Conservation (phyloP, 495 filamentous ascomycete species). For the Cetradonia linearis region DNA sequence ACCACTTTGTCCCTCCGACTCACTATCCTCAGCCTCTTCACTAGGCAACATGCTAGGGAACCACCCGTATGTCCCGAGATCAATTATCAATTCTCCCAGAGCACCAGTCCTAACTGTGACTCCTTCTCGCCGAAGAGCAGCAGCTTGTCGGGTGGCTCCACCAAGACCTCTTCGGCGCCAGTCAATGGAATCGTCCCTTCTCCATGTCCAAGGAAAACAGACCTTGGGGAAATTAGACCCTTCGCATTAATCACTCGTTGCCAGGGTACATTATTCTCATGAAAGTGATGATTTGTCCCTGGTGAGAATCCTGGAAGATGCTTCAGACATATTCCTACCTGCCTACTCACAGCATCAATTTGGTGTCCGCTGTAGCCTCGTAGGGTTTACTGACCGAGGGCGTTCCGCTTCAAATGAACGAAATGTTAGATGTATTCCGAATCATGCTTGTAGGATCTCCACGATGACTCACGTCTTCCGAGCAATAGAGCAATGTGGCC, state of each 20-base stretch:
- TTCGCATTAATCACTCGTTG: slow-evolving; percentile 84
- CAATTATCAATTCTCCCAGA: slow-evolving; percentile 62
- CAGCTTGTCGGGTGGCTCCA: slow-evolving; percentile 58
- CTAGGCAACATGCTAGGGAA: slow-evolving; percentile 54
- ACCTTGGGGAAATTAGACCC: slow-evolving; percentile 79
- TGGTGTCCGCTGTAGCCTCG: background rate
- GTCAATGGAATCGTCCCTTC: slow-evolving; percentile 16
- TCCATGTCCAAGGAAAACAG: slow-evolving; percentile 21
- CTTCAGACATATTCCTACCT: slow-evolving; percentile 83
- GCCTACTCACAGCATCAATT: slow-evolving; percentile 36
- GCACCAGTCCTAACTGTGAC: slow-evolving; percentile 52
- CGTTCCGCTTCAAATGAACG: slow-evolving; percentile 28
- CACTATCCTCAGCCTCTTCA: slow-evolving; percentile 31
- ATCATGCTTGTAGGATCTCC: background rate
- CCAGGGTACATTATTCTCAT: slow-evolving; percentile 79
- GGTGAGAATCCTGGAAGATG: slow-evolving; percentile 51
- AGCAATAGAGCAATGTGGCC: slow-evolving; percentile 72
- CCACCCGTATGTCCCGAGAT: slow-evolving; percentile 62
- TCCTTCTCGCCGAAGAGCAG: slow-evolving; percentile 55
- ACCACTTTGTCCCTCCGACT: slow-evolving; percentile 17
- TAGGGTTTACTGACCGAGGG: slow-evolving; percentile 28
- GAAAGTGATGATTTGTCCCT: slow-evolving; percentile 40
- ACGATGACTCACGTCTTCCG: slow-evolving; percentile 56
- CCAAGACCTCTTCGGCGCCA: slow-evolving; percentile 47
- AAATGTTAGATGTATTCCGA: background rate